A percentile compares a stretch with the other conserved stretches of the same genome.
Conservation (phyloP, 208 protist genomes). For the Trypanosoma theileri region DNA sequence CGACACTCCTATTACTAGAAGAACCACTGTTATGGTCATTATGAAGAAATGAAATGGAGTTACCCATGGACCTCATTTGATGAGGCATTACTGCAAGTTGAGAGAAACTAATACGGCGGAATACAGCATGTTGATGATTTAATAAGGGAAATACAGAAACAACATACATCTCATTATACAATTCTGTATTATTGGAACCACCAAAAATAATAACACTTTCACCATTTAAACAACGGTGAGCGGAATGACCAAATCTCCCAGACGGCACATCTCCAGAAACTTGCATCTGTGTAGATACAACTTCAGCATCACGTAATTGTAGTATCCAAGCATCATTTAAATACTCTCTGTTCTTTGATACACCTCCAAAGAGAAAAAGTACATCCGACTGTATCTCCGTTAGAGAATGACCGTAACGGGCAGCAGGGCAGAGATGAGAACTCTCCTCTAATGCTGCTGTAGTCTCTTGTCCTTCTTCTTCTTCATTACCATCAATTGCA, state of each 20-base stretch:
- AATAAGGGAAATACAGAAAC: neutral
- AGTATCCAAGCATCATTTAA: constrained; percentile 24
- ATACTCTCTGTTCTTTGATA: constrained; percentile 3
- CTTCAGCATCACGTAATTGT: neutral
- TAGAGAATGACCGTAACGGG: constrained; percentile 23
- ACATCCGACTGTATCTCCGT: constrained; percentile 17
- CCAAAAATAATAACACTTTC: constrained; percentile 18
- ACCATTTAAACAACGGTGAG: constrained; percentile 1
- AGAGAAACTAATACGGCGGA: constrained; percentile 4
- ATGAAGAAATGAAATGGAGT: too few species aligned
- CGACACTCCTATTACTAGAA: too few species aligned
- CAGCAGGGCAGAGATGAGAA: constrained; percentile 1
- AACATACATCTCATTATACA: constrained; percentile 13
- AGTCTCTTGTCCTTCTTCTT: neutral
- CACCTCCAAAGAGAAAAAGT: constrained; percentile 23
- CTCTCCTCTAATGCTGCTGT: too few species aligned
- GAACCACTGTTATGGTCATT: too few species aligned
- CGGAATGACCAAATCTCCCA: constrained; percentile 16
- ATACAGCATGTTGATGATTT: neutral
- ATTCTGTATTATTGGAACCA: constrained; percentile 11
- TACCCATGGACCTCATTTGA: too few species aligned
- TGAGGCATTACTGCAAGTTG: too few species aligned
- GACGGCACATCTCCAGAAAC: constrained; percentile 14
- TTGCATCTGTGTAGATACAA: neutral
- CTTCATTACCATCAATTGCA: neutral